Evolutionary conservation across 177 flowering plant species (phyloP), one percentile per base, ranked within the genome.

Genomic region (Vitis hybrid): DNA sequence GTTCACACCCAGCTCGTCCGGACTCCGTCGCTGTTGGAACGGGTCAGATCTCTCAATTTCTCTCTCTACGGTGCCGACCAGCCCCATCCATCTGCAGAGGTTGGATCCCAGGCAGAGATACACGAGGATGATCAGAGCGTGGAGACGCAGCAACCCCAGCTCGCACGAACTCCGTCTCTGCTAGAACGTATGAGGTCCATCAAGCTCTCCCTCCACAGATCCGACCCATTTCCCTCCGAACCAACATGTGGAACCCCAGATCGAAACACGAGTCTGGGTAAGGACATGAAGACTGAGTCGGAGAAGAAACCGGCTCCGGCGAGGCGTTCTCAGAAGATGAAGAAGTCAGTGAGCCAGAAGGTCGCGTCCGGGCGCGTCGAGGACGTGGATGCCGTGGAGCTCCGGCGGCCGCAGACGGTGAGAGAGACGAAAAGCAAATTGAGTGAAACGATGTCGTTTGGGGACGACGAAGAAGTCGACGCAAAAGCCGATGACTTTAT

Each of bases 401-500:
- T 24, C 50, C 74, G 75, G 71, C 12, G 73, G 66, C 66, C 82
- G 28, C 64, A 66, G 76, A 74, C 73, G 47, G 31, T 67, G 75
- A 78, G 59, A 55, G 59, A 66, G 38, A 67, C 52, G 52, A 62
- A 69, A 68, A 61, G 56, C 62, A 70, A 24, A 33, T 64, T 17
- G 55, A 68, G 33, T 20, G 63, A 15, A 33, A 22, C 74, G 60
- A 38, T 38, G 54, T 66, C 73, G 63, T 6, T 24, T 11, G 82
- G 76, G 1, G 85, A 55, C 4, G 92, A 84, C 10, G 85, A 78
- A 2, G 80, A 75, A 60, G 92, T 94, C 7, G 92, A 94, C 71
- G 88, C 85, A 3, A 88, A 78, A 65, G 97, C 97, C 0, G 97
- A 92, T 66, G 94, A 90, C 22, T 94, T 94, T 73, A 94, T 94